phyloP scores from a whole-genome alignment of 1,139 yeast genomes.

The Saccharomycopsis crataegensis region DNA sequence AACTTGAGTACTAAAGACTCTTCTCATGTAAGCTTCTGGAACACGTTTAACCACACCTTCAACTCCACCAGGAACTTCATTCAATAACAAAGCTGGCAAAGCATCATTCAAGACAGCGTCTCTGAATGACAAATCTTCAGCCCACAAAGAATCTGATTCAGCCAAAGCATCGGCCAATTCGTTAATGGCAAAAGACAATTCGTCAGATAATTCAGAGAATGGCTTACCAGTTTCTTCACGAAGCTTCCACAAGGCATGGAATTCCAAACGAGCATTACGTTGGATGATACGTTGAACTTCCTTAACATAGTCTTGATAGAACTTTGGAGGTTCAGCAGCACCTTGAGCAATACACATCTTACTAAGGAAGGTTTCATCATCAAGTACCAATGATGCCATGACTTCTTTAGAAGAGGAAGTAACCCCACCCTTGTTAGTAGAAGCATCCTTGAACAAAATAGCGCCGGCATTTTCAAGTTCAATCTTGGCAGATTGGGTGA shows the following conservation, averaged over 20 bases:
- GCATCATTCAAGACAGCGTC: constrained; percentile 70
- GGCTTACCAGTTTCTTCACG: constrained; percentile 61
- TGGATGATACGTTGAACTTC: constrained; percentile 75
- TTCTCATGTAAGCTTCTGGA: constrained; percentile 81
- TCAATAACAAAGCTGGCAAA: constrained; percentile 66
- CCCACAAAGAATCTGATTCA: constrained; percentile 77
- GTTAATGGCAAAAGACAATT: constrained; percentile 78
- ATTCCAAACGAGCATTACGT: constrained; percentile 75
- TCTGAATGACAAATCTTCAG: constrained; percentile 68
- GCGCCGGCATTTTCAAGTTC: constrained; percentile 82
- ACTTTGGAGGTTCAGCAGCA: constrained; percentile 42
- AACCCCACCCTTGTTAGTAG: constrained; percentile 98
- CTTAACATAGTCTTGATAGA: constrained; percentile 74
- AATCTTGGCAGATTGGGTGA: constrained; percentile 89
- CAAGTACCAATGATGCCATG: constrained; percentile 86
- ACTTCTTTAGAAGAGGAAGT: constrained; percentile 96
- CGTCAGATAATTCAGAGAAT: constrained; percentile 75
- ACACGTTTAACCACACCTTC: constrained; percentile 61
- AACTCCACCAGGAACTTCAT: constrained; percentile 48
- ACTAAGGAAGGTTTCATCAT: constrained; percentile 69
- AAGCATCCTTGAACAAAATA: constrained; percentile 86
- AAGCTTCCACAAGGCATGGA: constrained; percentile 80
- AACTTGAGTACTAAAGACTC: constrained; percentile 83
- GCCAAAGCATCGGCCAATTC: constrained; percentile 85
- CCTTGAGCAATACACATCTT: constrained; percentile 65